Base-by-base conservation (phyloP, 2,329 filamentous ascomycete species). In the Pyrenochaeta sp. region DNA sequence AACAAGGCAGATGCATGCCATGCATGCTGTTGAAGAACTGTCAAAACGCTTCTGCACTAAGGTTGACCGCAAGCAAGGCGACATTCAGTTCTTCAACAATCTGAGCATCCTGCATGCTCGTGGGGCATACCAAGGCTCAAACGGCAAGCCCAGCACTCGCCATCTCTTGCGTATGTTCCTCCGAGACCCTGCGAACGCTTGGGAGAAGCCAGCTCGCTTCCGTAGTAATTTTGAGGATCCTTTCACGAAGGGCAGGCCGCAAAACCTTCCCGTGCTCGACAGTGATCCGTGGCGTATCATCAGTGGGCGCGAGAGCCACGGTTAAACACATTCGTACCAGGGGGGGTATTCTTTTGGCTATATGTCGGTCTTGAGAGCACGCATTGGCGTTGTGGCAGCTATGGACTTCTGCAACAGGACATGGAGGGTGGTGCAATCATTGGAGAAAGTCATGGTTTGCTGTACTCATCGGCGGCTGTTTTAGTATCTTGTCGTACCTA, bases 151-250 rank as follows among this genome's bases (percentile, higher is more conserved):
- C 4, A 74, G 71, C 51, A 60, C 57, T 43, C 69, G 73, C 29
- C 73, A 75, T 51, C 63, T 75, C 20, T 62, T 75, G 35, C 70
- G 73, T 49, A 71, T 75, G 72, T 75, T 75, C 58, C 67, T 75
- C 39, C 66, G 72, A 15, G 73, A 75, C 50, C 68, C 71, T 31
- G 54, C 54, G 35, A 64, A 67, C 33, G 68, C 66, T 4, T 75
- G 73, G 73, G 63, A 63, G 29, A 75, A 75, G 55, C 72, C 72
- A 14, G 45, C 32, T 27, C 54, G 44, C 6, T 75, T 54, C 55
- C 54, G 56, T 23, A 45, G 52, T 36, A 68, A 71, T 23, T 75
- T 75, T 43, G 63, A 75, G 35, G 68, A 73, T 23, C 69, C 71
- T 11, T 75, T 75, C 51, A 58, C 54, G 3, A 49, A 53, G 12